phyloP scores from a whole-genome alignment of 225 moss, liverwort and hornwort genomes.

The Takakia lepidozioides region DNA sequence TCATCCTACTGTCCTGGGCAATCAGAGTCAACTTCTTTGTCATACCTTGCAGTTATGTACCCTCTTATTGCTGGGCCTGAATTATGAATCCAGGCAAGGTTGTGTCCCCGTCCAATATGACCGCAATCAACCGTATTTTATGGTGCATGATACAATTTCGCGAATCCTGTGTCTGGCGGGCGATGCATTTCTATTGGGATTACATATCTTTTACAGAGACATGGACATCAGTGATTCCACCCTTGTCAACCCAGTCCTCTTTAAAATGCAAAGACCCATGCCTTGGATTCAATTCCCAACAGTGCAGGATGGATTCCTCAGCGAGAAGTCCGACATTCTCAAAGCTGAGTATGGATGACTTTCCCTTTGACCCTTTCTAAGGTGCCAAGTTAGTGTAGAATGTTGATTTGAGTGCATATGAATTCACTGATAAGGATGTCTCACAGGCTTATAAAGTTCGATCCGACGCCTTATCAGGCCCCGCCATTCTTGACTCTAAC shows the following conservation, averaged over 20 bases:
- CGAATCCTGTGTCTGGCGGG: slow-evolving; percentile 42
- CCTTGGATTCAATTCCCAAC: slow-evolving; percentile 42
- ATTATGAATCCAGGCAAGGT: slow-evolving; percentile 48
- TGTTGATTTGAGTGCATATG: not conserved
- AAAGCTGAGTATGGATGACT: slow-evolving; percentile 59
- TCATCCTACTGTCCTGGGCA: not conserved
- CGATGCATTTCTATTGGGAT: slow-evolving; percentile 50
- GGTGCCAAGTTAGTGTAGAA: not conserved
- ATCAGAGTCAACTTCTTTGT: not conserved
- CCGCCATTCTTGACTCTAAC: too few relatives aligned
- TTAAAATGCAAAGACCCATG: slow-evolving; percentile 48
- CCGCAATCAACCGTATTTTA: slow-evolving; percentile 19
- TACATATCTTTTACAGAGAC: slow-evolving; percentile 46
- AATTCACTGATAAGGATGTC: slow-evolving; percentile 2
- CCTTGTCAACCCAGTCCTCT: slow-evolving; percentile 52
- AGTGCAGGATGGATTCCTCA: slow-evolving; percentile 49
- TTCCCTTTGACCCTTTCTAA: too few relatives aligned
- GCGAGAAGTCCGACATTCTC: slow-evolving; percentile 22
- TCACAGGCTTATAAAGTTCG: not conserved
- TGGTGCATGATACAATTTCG: slow-evolving; percentile 23
- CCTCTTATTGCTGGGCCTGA: too few relatives aligned
- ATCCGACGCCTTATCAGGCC: too few relatives aligned
- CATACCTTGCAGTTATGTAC: slow-evolving; percentile 2
- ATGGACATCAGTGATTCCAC: slow-evolving; percentile 46
- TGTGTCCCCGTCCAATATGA: slow-evolving; percentile 45